phyloP scores from a whole-genome alignment of 2,329 filamentous ascomycete species.

The Hypomyces rosellus region DNA sequence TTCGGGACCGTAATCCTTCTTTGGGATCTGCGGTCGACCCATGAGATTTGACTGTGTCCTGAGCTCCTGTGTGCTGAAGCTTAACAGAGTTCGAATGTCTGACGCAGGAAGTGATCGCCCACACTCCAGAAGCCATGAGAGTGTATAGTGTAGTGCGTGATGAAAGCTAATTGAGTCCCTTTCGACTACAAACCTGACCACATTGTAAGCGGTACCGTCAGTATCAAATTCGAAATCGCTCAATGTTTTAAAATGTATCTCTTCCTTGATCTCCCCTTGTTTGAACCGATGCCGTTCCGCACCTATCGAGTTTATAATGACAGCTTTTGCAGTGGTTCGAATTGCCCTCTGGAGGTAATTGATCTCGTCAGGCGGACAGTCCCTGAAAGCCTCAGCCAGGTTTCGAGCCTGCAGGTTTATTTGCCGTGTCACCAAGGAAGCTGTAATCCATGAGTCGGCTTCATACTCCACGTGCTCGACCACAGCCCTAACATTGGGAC shows the following conservation, averaged over 20 bases:
- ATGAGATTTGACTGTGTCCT: constrained; percentile 57
- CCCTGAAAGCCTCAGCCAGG: constrained; percentile 79
- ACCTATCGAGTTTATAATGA: constrained; percentile 85
- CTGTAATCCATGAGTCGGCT: constrained; percentile 95
- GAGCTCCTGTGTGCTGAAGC: constrained; percentile 66
- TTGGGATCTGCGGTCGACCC: constrained; percentile 51
- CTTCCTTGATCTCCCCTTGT: constrained; percentile 80
- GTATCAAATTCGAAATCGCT: constrained; percentile 74
- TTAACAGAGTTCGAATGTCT: constrained; percentile 61
- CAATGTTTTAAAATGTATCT: constrained; percentile 74
- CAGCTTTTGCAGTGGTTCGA: constrained; percentile 68
- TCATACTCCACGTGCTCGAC: constrained; percentile 98
- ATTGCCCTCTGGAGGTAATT: constrained; percentile 64
- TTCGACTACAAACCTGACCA: constrained; percentile 85
- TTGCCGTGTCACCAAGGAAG: constrained; percentile 87
- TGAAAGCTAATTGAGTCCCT: constrained; percentile 93
- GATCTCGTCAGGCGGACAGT: constrained; percentile 57
- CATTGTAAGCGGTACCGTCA: constrained; percentile 48
- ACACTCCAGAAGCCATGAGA: constrained; percentile 93
- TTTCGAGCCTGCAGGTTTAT: constrained; percentile 89
- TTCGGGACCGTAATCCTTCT: constrained; percentile 56
- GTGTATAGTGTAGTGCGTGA: constrained; percentile 88
- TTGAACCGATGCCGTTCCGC: constrained; percentile 81
- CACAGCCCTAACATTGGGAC: constrained; percentile 82
- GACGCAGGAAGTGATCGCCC: constrained; percentile 67